phyloP scores from a whole-genome alignment of 148 eudicot genomes.

The Selenicereus undatus region DNA sequence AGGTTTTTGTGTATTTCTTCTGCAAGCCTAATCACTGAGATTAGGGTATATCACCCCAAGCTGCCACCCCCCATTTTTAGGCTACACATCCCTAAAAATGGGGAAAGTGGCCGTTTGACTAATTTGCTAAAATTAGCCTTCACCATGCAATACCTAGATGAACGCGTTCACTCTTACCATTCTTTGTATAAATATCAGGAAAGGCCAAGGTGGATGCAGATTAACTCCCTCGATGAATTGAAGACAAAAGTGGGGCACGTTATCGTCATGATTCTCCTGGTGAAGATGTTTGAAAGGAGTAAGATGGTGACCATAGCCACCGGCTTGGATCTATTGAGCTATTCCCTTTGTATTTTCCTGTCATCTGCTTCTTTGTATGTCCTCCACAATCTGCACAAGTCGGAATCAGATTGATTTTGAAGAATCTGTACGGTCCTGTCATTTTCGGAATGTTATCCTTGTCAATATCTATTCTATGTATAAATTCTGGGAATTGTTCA shows the following conservation, averaged over 20 bases:
- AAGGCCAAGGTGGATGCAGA: conserved; percentile 96
- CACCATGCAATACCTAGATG: no score
- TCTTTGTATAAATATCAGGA: conserved; percentile 41
- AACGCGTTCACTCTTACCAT: background rate
- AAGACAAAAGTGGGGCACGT: conserved; percentile 98
- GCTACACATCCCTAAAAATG: no score
- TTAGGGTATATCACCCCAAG: no score
- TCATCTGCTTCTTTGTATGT: conserved; percentile 92
- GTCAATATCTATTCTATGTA: background rate
- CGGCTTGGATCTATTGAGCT: conserved; percentile 76
- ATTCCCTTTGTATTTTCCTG: conserved; percentile 81
- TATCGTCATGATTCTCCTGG: conserved; percentile 89
- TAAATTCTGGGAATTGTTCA: background rate
- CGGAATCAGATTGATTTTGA: conserved; percentile 29
- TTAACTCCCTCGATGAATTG: conserved; percentile 81
- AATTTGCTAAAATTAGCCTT: no score
- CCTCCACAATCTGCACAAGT: conserved; percentile 73
- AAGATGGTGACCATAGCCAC: conserved; percentile 92
- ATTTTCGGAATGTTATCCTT: background rate
- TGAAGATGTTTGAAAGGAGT: conserved; percentile 98
- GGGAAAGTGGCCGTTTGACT: no score
- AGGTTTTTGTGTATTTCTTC: no score
- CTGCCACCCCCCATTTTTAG: no score
- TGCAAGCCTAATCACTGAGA: no score
- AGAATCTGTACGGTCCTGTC: background rate